A percentile compares a stretch with the other conserved stretches of the same genome.
These are phyloP conservation scores for Diversispora eburnea DNA, from an alignment of 192 early-diverging fungal species.

Conservation along the genomic window DNA sequence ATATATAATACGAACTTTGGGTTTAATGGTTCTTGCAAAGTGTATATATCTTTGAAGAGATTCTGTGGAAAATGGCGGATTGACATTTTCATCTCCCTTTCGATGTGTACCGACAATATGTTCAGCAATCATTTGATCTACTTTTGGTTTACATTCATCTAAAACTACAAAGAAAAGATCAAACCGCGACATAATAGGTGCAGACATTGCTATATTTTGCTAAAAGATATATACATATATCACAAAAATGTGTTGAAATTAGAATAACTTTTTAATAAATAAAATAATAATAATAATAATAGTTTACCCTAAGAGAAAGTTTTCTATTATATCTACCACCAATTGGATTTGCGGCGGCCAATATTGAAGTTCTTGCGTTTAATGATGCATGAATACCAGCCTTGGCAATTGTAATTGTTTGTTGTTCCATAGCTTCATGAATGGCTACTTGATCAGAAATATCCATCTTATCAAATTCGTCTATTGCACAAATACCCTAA, in stretches of 20 bases:
- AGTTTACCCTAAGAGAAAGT: constrained; percentile 75
- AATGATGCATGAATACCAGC: constrained; percentile 94
- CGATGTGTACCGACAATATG: constrained; percentile 90
- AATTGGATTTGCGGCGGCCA: constrained; percentile 96
- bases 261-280: not conserved
- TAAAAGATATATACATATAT: constrained; percentile 29
- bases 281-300: not conserved
- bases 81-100: constrained; percentile 58
- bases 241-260: not conserved
- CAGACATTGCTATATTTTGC: constrained; percentile 96
- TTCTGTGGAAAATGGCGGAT: constrained; percentile 69
- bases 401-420: constrained; percentile 95
- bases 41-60: constrained; percentile 81
- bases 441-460: constrained; percentile 96
- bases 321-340: constrained; percentile 95
- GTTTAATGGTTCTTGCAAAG: constrained; percentile 85
- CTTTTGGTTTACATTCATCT: constrained; percentile 86
- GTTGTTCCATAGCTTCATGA: constrained; percentile 99
- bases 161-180: constrained; percentile 97
- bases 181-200: constrained; percentile 98
- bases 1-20: constrained; percentile 49
- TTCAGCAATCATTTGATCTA: constrained; percentile 86
- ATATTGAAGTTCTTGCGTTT: constrained; percentile 90
- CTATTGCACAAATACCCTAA: constrained; percentile 95
- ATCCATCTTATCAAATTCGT: constrained; percentile 99